Base-by-base conservation (phyloP, 352 stramenopile species). In the Phytophthora uliginosa region DNA sequence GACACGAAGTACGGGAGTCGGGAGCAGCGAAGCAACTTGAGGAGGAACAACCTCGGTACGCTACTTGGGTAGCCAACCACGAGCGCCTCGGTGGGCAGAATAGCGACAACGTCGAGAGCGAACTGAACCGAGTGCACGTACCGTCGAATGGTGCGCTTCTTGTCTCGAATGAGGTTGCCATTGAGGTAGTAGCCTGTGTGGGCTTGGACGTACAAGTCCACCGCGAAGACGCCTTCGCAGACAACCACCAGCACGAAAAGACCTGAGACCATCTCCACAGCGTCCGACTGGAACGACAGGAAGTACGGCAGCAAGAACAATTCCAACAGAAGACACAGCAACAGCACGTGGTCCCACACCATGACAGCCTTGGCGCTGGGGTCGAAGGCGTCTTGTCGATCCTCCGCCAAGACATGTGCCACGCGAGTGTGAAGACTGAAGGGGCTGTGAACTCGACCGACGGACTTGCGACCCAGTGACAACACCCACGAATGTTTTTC, bases 141-240 rank as follows among this genome's bases (percentile, higher is more conserved):
- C 36, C 79, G 74, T 22, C 57, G 54, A n/a, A 65, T 61, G 0
- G 83, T 84, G 18, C 78, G 77, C n/a, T 58, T 65, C 1, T 70
- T 74, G 42, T 92, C 81, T 22, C 78, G 82, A 42, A 89, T 71
- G 26, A 91, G 47, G 50, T 91, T 86, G 17, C 83, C 85, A 20
- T 88, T 81, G n/a, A 79, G 70, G 63, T 91, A 91, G 53, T 78
- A 91, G 4, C 83, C 83, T 10, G 79, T 92, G 55, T 85, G 78
- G 10, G 86, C 71, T 59, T 92, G 82, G 3, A 92, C 69, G n/a
- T 74, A 77, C 9, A 95, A 69, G 47, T 95, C 88, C 1, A 83
- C 3, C 1, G 82, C 22, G 33, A 95, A 91, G 6, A 92, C 28
- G 0, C 77, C 15, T 51, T 95, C 88, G 31, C 56, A 81, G 0